Evolutionary conservation across 2,329 filamentous ascomycete genomes (phyloP).

Genomic region (Trichoderma sp.): DNA sequence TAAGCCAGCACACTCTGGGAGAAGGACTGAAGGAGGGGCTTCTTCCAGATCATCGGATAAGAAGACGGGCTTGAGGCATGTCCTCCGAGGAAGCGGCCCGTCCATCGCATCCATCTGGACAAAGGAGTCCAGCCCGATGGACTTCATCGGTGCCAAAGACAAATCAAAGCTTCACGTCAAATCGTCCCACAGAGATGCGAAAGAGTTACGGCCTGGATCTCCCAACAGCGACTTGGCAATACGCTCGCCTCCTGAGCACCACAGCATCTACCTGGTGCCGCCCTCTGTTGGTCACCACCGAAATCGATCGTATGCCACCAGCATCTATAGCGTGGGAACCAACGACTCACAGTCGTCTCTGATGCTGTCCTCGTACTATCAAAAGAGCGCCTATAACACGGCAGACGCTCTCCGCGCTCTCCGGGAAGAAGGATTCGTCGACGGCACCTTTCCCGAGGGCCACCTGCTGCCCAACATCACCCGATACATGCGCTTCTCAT

Average conservation of each 20-base stretch:
- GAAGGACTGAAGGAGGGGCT: constrained; percentile 34
- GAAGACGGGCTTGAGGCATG: constrained; percentile 45
- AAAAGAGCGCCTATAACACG: constrained; percentile 52
- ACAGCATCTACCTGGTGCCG: constrained; percentile 35
- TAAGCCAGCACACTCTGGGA: constrained; percentile 36
- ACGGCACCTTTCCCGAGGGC: constrained; percentile 60
- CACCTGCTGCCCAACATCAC: constrained; percentile 65
- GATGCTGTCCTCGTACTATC: constrained; percentile 52
- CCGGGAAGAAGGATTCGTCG: constrained; percentile 55
- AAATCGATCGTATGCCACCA: constrained; percentile 47
- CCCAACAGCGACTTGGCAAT: constrained; percentile 46
- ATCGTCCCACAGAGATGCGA: constrained; percentile 27
- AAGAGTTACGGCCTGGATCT: constrained; percentile 44
- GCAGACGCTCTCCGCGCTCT: constrained; percentile 53
- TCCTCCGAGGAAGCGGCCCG: constrained; percentile 53
- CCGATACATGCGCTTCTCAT: constrained; percentile 67
- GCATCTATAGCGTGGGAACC: constrained; percentile 63
- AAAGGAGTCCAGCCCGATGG: constrained; percentile 44
- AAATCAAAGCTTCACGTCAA: constrained; percentile 18
- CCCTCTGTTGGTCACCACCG: constrained; percentile 34
- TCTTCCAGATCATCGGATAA: constrained; percentile 33
- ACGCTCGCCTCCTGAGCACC: constrained; percentile 45
- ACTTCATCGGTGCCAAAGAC: not conserved
- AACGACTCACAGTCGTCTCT: constrained; percentile 59
- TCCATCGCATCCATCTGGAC: constrained; percentile 53